Evolutionary conservation across 208 protist genomes (phyloP).

Genomic region (Wallacemonas collosoma): DNA sequence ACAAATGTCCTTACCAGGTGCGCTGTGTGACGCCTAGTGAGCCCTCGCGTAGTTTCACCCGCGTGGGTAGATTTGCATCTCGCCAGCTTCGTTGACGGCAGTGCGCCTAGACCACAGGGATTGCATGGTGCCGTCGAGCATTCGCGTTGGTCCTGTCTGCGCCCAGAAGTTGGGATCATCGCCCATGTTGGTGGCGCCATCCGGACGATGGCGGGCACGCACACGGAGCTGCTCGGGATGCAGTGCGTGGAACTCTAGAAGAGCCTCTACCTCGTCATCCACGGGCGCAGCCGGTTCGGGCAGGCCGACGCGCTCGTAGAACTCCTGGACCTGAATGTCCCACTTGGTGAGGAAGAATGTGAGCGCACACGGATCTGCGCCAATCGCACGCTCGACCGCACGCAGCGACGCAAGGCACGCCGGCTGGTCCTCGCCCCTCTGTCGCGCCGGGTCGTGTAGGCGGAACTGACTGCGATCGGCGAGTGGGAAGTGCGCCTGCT

Average conservation of each 20-base stretch:
- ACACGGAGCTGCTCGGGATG: conserved; percentile 66
- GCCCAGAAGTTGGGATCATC: conserved; percentile 82
- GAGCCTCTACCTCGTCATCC: conserved; percentile 74
- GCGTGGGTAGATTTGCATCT: conserved; percentile 55
- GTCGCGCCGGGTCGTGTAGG: conserved; percentile 47
- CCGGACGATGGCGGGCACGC: conserved; percentile 79
- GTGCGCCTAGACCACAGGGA: conserved; percentile 80
- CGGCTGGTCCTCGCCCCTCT: conserved; percentile 1
- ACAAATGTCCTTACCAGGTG: no score
- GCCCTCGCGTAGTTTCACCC: neutral
- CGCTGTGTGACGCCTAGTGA: no score
- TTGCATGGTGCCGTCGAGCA: conserved; percentile 77
- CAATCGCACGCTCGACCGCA: conserved; percentile 54
- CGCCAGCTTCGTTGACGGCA: conserved; percentile 64
- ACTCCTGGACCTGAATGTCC: conserved; percentile 94
- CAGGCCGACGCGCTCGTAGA: conserved; percentile 72
- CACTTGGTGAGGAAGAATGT: conserved; percentile 92
- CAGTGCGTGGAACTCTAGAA: conserved; percentile 82
- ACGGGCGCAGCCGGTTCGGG: conserved; percentile 76
- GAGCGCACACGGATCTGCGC: conserved; percentile 55
- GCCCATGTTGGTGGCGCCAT: conserved; percentile 86
- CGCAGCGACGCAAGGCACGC: conserved; percentile 43
- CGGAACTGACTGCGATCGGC: conserved; percentile 57
- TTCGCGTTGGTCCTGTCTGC: conserved; percentile 51
- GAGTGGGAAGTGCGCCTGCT: conserved; percentile 48